Base-by-base conservation (phyloP, 345 rosid genomes). In the Iberis pinnata region DNA sequence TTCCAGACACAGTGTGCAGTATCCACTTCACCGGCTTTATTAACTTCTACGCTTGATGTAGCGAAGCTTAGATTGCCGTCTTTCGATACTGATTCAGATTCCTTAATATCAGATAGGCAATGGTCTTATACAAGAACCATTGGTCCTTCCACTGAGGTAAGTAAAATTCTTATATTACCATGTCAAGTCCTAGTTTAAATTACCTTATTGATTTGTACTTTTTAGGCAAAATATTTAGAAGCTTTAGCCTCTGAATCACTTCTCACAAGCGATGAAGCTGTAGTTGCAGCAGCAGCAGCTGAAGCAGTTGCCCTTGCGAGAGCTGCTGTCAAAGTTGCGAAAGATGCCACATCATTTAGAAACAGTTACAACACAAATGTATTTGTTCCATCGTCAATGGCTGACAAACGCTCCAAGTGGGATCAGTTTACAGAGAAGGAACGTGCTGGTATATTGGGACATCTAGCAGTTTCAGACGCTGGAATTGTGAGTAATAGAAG, bases 251-350 rank as follows among this genome's bases (percentile, higher is more conserved):
- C 86, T 12, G 93, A 88, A 76, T 70, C 80, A n/a, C 89, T 88
- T 62, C 71, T 86, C 44, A 71, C 84, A 16, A 68, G 83, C 43
- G 93, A 92, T 63, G 96, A 92, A 61, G 93, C 93, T 49, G 73
- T 88, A 54, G 77, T 85, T 68, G 79, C 77, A 1, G 96, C 98
- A 5, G 95, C 95, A 27, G 88, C 96, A 22, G 83, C 92, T 25
- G 96, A 92, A 78, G 98, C 95, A 16, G 73, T 92, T 43, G 74
- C 89, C 63, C 96, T 92, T 68, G 96, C 95, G 43, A 80, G 84
- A 66, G 88, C 95, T 26, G 96, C 98, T 49, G 76, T 78, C 65
- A 80, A 78, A 73, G 71, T 84, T 70, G 95, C 96, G 0, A 85
- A 81, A 73, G 96, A 88, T 69, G 96, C 86, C 7, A 83, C 76